Conservation (phyloP, 208 protist genomes). For the Leishmania braziliensis region DNA sequence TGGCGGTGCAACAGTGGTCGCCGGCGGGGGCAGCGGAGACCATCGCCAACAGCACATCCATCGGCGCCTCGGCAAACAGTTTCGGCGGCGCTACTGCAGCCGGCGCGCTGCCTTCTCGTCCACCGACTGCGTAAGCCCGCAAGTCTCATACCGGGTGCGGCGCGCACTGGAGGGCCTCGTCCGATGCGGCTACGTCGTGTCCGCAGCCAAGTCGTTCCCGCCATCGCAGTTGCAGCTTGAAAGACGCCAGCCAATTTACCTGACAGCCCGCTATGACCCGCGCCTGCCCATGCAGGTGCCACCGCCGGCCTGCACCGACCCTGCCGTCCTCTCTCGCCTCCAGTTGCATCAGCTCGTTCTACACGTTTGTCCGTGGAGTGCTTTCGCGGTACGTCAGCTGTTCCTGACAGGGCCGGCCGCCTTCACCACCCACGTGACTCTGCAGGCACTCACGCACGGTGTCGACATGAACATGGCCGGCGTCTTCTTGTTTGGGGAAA, state of each 20-base stretch:
- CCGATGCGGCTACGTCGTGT: constrained; percentile 45
- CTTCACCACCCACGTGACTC: constrained; percentile 60
- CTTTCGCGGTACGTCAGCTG: constrained; percentile 41
- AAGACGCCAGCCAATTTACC: background rate
- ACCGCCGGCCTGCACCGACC: constrained; percentile 13
- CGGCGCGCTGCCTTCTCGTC: constrained; percentile 18
- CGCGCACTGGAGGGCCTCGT: constrained; percentile 53
- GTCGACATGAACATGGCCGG: constrained; percentile 63
- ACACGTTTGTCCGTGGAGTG: constrained; percentile 37
- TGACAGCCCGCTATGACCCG: constrained; percentile 45
- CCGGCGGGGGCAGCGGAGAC: background rate
- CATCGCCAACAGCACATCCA: background rate
- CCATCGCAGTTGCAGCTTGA: background rate
- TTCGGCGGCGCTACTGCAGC: constrained; percentile 8
- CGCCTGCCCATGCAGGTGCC: constrained; percentile 19
- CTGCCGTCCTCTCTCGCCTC: constrained; percentile 27
- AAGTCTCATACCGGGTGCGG: constrained; percentile 28
- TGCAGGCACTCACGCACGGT: constrained; percentile 46
- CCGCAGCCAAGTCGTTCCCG: constrained; percentile 2
- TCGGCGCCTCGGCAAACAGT: background rate
- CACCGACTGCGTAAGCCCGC: constrained; percentile 18
- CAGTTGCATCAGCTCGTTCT: constrained; percentile 46
- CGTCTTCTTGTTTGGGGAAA: constrained; percentile 25
- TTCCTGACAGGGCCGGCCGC: constrained; percentile 67
- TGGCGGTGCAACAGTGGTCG: background rate